These are phyloP conservation scores for Aspergillus fumigatiaffinis DNA, from an alignment of 2,329 filamentous ascomycete species.

Conservation along the genomic window DNA sequence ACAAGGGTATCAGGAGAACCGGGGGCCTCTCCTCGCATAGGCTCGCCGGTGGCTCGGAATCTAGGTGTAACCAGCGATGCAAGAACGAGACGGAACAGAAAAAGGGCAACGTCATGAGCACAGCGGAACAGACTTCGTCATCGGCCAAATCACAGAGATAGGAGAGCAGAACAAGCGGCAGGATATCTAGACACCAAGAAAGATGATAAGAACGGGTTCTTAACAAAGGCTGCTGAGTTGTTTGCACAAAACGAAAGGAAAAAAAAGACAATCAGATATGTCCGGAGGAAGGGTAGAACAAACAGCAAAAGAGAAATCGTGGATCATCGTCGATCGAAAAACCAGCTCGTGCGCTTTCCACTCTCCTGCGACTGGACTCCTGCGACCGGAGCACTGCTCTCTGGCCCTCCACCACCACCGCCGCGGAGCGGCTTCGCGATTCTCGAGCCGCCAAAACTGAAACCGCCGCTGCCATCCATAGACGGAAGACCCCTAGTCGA, in stretches of 20 bases:
- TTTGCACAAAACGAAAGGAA: not conserved
- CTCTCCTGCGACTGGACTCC: conserved; percentile 66
- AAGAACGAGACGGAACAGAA: not conserved
- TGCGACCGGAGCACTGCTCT: conserved; percentile 35
- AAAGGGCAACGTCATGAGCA: not conserved
- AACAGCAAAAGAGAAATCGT: conserved; percentile 25
- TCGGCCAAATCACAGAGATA: conserved; percentile 1
- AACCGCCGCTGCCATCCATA: conserved; percentile 61
- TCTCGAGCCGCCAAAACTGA: conserved; percentile 63
- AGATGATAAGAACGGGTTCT: not conserved
- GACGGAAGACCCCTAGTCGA: conserved; percentile 78
- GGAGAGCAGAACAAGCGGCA: not conserved
- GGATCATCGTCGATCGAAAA: conserved; percentile 44
- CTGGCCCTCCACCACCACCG: conserved; percentile 32
- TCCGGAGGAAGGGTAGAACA: conserved; percentile 22
- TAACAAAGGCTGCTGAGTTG: not conserved
- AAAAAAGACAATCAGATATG: conserved; percentile 14
- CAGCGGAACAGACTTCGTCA: not conserved
- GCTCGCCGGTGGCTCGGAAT: not conserved
- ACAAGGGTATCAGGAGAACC: not conserved
- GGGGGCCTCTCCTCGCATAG: not conserved
- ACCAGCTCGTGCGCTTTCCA: conserved; percentile 60
- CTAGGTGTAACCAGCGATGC: not conserved
- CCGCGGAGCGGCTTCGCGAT: conserved; percentile 64
- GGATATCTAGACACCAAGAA: conserved; percentile 1